phyloP scores from a whole-genome alignment of 2,329 filamentous ascomycete species.

The Corynespora cassiicola region DNA sequence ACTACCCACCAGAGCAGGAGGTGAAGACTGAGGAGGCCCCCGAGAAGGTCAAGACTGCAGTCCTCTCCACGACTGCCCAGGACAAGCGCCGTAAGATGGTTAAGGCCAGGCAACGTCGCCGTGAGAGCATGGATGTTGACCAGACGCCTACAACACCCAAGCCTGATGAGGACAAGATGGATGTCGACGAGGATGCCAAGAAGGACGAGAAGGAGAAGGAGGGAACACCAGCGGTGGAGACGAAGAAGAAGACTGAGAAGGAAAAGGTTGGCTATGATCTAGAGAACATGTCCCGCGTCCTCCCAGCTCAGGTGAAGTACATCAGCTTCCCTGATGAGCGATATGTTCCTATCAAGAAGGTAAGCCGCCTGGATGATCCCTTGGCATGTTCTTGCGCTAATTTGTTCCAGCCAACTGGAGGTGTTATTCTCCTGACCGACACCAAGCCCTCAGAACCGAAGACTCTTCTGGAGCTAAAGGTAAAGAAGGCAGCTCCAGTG shows the following conservation, averaged over 20 bases:
- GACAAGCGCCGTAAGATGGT: constrained; percentile 93
- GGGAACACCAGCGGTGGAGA: constrained; percentile 55
- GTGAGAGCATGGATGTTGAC: constrained; percentile 96
- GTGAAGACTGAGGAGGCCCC: constrained; percentile 93
- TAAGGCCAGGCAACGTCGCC: constrained; percentile 87
- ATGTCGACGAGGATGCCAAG: constrained; percentile 61
- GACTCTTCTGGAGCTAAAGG: constrained; percentile 85
- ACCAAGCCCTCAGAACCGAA: constrained; percentile 80
- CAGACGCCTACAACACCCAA: constrained; percentile 77
- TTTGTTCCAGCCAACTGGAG: constrained; percentile 77
- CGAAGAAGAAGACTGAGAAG: constrained; percentile 92
- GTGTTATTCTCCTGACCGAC: constrained; percentile 89
- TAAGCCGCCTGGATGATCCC: constrained; percentile 50
- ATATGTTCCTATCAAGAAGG: constrained; percentile 93
- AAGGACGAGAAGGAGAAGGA: constrained; percentile 57
- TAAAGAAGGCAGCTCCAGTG: constrained; percentile 72
- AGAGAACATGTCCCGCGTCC: constrained; percentile 94
- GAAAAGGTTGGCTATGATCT: constrained; percentile 97
- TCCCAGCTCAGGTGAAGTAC: constrained; percentile 92
- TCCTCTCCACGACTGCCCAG: constrained; percentile 94
- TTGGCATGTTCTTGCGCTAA: constrained; percentile 20
- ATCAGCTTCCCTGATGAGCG: constrained; percentile 89
- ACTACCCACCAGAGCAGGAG: constrained; percentile 96
- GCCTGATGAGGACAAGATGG: constrained; percentile 83
- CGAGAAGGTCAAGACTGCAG: constrained; percentile 91